phyloP scores from a whole-genome alignment of 352 stramenopile species.

The Peronospora tabacina region DNA sequence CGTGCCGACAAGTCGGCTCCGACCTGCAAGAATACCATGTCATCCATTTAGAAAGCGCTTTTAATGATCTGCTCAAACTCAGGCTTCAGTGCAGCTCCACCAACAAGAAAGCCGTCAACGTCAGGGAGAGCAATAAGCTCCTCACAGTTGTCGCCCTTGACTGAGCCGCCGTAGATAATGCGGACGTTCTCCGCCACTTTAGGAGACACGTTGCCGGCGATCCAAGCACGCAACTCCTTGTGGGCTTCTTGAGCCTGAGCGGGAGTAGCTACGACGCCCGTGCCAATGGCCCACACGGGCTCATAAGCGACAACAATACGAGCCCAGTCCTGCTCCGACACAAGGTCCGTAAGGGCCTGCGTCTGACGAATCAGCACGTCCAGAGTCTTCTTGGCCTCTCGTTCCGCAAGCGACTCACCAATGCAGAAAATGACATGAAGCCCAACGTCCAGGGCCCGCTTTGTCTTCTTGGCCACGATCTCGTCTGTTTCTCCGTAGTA shows the following conservation, averaged over 20 bases:
- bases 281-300: conserved; percentile 94
- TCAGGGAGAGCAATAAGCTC: conserved; percentile 74
- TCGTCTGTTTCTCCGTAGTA: conserved; percentile 85
- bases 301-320: conserved; percentile 91
- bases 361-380: conserved; percentile 91
- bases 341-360: conserved; percentile 78
- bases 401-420: conserved; percentile 86
- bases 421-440: conserved; percentile 93
- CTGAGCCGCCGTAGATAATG: conserved; percentile 86
- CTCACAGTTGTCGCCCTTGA: conserved; percentile 79
- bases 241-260: conserved; percentile 89
- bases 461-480: conserved; percentile 88
- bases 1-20: not conserved
- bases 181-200: conserved; percentile 52
- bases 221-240: conserved; percentile 65
- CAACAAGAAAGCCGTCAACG: conserved; percentile 87
- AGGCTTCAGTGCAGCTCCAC: conserved; percentile 82
- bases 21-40: not conserved
- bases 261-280: conserved; percentile 87
- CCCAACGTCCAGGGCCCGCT: conserved; percentile 69
- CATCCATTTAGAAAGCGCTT: conserved; percentile 28
- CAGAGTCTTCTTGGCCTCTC: conserved; percentile 78
- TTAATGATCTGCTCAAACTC: conserved; percentile 85
- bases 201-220: conserved; percentile 45
- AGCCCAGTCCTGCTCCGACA: conserved; percentile 60